These are phyloP conservation scores for Fraxinus pennsylvanica DNA, from an alignment of 257 asterid species.

Conservation along the genomic window DNA sequence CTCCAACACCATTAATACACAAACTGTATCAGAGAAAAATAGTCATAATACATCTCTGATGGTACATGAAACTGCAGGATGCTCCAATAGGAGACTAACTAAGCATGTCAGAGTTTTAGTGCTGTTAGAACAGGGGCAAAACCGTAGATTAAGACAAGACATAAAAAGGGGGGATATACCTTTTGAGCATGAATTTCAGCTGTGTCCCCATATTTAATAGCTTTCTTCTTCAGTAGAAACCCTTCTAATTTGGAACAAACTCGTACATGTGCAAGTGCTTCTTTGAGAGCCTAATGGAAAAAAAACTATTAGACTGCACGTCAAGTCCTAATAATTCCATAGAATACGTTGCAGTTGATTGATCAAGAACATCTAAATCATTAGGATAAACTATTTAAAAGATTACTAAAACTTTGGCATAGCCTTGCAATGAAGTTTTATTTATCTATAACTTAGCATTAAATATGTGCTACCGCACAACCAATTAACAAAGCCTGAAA, in stretches of 20 bases:
- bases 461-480: neutral
- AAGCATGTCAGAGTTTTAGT: neutral
- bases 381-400: constrained; percentile 3
- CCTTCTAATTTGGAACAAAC: constrained; percentile 83
- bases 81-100: neutral
- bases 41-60: constrained; percentile 3
- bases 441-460: constrained; percentile 12
- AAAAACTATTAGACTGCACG: constrained; percentile 26
- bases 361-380: constrained; percentile 14
- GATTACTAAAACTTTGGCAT: neutral
- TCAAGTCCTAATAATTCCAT: constrained; percentile 14
- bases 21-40: neutral
- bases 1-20: neutral
- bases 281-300: constrained; percentile 65
- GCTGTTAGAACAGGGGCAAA: constrained; percentile 5
- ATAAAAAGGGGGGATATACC: constrained; percentile 41
- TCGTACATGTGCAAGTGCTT: constrained; percentile 81
- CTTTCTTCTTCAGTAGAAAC: constrained; percentile 75
- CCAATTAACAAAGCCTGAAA: neutral
- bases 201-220: constrained; percentile 74
- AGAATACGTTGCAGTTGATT: constrained; percentile 8
- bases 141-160: neutral
- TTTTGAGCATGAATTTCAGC: constrained; percentile 83
- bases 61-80: constrained; percentile 9
- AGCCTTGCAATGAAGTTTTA: constrained; percentile 12